Evolutionary conservation across 805 yeast species (phyloP).

Genomic region (Candida argentea): DNA sequence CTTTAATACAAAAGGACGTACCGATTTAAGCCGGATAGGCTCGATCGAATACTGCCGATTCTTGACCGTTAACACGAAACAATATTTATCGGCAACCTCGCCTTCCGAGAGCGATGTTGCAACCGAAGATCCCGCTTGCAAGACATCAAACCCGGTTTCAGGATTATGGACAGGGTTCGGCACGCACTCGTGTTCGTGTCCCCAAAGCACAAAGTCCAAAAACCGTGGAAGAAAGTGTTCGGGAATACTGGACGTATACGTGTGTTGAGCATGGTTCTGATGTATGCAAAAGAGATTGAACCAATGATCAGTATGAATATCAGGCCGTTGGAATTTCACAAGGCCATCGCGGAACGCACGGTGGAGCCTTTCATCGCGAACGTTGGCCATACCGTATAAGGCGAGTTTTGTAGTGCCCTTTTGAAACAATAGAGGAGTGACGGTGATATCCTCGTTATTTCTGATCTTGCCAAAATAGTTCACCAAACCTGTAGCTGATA

Average conservation of each 20-base stretch:
- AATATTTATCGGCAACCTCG: constrained; percentile 68
- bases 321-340: constrained; percentile 71
- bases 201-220: constrained; percentile 84
- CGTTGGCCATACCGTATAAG: constrained; percentile 78
- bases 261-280: constrained; percentile 80
- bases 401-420: constrained; percentile 81
- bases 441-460: constrained; percentile 62
- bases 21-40: constrained; percentile 54
- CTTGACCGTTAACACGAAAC: constrained; percentile 59
- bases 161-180: constrained; percentile 56
- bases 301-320: constrained; percentile 51
- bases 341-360: constrained; percentile 73
- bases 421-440: constrained; percentile 69
- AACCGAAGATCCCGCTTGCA: constrained; percentile 91
- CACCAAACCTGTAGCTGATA: constrained; percentile 70
- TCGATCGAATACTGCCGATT: constrained; percentile 47
- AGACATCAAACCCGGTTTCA: constrained; percentile 57
- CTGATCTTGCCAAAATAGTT: constrained; percentile 84
- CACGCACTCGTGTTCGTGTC: constrained; percentile 94
- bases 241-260: constrained; percentile 75
- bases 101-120: constrained; percentile 86
- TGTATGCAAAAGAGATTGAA: constrained; percentile 81
- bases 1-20: constrained; percentile 74
- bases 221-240: constrained; percentile 76
- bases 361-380: constrained; percentile 80